Evolutionary conservation across 1,284 basidiomycete species (phyloP), one percentile per base, ranked within the genome.

Genomic region (Trichosporon sp.): DNA sequence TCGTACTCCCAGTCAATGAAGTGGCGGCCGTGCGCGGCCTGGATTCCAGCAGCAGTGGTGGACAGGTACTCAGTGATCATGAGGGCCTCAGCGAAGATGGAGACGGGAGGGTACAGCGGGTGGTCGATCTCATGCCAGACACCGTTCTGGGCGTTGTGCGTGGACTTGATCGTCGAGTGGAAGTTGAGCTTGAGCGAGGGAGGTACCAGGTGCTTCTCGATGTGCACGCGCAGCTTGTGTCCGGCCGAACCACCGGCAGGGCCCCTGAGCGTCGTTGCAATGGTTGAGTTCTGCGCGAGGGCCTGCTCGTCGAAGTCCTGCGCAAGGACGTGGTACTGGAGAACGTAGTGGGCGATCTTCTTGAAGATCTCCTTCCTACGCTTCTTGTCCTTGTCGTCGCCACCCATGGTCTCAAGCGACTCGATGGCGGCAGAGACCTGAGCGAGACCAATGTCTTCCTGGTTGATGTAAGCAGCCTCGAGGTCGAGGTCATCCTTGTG

Each of bases 281-380:
- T 86, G 0, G 90, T 91, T 11, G 86, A 86, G 82, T 91, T 91
- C 75, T 86, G 84, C 4, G 86, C 86, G 19, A 91, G 85, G 19
- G 85, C 81, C 37, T 75, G 74, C 0, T 81, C 78, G 61, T 84
- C 81, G 66, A 87, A 82, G 4, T 83, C 82, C 37, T 84, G 79
- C 12, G 88, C 87, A 12, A 92, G 83, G 65, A 88, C 87, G 78
- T 92, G 90, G 81, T 92, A 92, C 43, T 86, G 84, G 5, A 91
- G 81, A 16, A 90, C 85, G 56, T 87, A 87, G 46, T 86, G 86
- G 63, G 90, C 80, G 71, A 91, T 86, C 73, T 85, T 84, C 67
- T 79, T 79, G 40, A 85, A 81, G 68, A 84, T 78, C 74, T 81
- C 76, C 75, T 87, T 87, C 70, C 90, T 77, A 35, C 86, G 83